These are phyloP conservation scores for Yarrowia sp. DNA, from an alignment of 805 yeast species.

Conservation along the genomic window DNA sequence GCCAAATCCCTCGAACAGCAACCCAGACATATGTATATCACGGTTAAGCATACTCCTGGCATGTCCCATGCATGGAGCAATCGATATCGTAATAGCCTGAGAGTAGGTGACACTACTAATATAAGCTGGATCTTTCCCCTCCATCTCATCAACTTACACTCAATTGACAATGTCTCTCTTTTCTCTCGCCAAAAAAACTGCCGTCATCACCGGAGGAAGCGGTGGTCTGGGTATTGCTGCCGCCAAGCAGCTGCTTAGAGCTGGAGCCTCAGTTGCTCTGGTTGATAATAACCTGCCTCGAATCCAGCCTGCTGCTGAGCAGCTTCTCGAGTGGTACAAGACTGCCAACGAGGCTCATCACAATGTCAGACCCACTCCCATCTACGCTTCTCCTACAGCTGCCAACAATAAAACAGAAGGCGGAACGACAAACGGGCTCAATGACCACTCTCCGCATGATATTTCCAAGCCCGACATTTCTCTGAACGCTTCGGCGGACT, in stretches of 20 bases:
- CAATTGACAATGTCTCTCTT: slow-evolving; percentile 30
- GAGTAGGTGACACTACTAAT: neutral
- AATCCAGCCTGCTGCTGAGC: slow-evolving; percentile 55
- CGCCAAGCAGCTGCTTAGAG: slow-evolving; percentile 65
- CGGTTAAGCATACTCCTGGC: slow-evolving; percentile 3
- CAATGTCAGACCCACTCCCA: slow-evolving; percentile 1
- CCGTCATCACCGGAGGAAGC: slow-evolving; percentile 76
- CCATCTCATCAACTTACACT: neutral
- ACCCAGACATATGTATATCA: neutral
- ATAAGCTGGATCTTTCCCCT: neutral
- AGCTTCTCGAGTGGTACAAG: slow-evolving; percentile 49
- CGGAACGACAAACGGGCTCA: neutral
- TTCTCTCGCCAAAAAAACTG: slow-evolving; percentile 52
- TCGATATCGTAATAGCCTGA: neutral
- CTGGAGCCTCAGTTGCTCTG: slow-evolving; percentile 74
- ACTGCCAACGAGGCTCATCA: slow-evolving; percentile 18
- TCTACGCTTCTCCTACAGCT: slow-evolving; percentile 4
- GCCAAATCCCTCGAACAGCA: slow-evolving; percentile 15
- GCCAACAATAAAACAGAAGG: neutral
- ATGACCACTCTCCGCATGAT: neutral
- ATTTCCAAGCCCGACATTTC: neutral
- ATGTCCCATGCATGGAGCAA: neutral
- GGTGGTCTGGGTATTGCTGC: slow-evolving; percentile 71
- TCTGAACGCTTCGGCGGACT: slow-evolving; percentile 7
- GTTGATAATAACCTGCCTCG: slow-evolving; percentile 65